These are phyloP conservation scores for Isochrysis galbana DNA, from an alignment of 78 protist species.

Conservation along the genomic window DNA sequence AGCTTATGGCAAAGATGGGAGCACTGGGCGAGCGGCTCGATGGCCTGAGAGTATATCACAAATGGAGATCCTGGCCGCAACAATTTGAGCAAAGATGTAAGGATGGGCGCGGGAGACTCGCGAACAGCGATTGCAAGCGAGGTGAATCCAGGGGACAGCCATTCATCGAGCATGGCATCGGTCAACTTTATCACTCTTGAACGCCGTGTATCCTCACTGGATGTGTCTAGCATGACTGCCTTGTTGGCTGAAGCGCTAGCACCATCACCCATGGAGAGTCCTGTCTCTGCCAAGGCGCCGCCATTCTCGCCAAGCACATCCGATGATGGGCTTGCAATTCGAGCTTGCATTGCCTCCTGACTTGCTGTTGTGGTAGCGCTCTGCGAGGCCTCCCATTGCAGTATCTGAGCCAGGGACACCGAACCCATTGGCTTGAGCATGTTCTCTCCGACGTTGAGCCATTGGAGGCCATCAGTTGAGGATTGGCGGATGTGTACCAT, in stretches of 20 bases:
- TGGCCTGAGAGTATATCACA: background rate
- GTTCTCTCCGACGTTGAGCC: background rate
- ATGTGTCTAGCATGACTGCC: no score
- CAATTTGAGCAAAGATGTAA: slow-evolving; percentile 48
- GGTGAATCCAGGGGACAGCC: background rate
- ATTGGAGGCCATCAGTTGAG: background rate
- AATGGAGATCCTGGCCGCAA: background rate
- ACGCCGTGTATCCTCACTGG: background rate
- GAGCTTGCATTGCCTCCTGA: background rate
- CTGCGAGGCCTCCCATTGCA: background rate
- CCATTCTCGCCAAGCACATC: background rate
- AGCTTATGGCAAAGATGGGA: background rate
- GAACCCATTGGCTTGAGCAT: background rate
- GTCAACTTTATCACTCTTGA: background rate
- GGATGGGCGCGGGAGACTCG: background rate
- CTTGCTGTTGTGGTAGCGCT: background rate
- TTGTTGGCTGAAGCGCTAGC: no score
- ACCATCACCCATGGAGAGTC: background rate
- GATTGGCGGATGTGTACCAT: background rate
- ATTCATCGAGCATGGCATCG: background rate
- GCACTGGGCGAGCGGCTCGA: background rate
- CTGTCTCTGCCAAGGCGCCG: background rate
- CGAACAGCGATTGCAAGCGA: background rate
- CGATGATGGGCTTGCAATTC: background rate
- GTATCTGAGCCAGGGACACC: background rate